Percentiles rank a stretch among this genome's conserved stretches.
Conservation (phyloP, 176 grass and related monocot genomes). For the Chloris gayana region DNA sequence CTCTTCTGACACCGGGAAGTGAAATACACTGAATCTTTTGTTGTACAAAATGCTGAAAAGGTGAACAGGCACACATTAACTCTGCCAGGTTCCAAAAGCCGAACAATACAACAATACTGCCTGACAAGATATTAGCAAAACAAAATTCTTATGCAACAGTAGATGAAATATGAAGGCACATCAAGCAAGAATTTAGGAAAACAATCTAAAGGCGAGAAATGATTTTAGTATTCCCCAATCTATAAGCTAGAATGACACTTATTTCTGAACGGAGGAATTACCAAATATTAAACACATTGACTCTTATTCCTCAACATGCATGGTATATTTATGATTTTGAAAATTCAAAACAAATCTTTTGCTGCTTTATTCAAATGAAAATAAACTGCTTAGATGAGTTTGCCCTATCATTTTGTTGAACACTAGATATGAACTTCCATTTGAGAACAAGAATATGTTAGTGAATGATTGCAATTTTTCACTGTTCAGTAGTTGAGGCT, state of each 20-base stretch:
- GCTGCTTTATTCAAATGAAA: conserved; percentile 18
- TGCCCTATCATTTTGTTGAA: conserved; percentile 19
- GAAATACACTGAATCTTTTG: conserved; percentile 89
- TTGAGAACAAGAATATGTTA: neutral
- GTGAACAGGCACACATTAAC: conserved; percentile 37
- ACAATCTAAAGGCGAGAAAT: neutral
- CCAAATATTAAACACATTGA: neutral
- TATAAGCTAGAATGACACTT: too few relatives aligned
- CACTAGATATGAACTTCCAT: neutral
- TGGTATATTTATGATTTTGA: conserved; percentile 12
- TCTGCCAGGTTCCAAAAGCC: conserved; percentile 20
- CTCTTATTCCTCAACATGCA: neutral
- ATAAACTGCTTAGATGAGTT: conserved; percentile 16
- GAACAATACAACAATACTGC: conserved; percentile 15
- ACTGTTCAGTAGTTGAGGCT: neutral
- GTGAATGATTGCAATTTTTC: neutral
- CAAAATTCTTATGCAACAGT: neutral
- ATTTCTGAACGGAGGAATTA: too few relatives aligned
- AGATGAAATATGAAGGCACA: neutral
- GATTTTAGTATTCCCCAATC: too few relatives aligned
- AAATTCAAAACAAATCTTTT: conserved; percentile 9
- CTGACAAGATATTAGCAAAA: conserved; percentile 8
- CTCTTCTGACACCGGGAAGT: conserved; percentile 90
- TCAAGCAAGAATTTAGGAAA: neutral
- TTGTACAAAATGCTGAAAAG: conserved; percentile 85